Percentiles rank a stretch among this genome's conserved stretches.
These are phyloP conservation scores for Pharnaceum exiguum DNA, from an alignment of 148 eudicot genomes.

Conservation along the genomic window DNA sequence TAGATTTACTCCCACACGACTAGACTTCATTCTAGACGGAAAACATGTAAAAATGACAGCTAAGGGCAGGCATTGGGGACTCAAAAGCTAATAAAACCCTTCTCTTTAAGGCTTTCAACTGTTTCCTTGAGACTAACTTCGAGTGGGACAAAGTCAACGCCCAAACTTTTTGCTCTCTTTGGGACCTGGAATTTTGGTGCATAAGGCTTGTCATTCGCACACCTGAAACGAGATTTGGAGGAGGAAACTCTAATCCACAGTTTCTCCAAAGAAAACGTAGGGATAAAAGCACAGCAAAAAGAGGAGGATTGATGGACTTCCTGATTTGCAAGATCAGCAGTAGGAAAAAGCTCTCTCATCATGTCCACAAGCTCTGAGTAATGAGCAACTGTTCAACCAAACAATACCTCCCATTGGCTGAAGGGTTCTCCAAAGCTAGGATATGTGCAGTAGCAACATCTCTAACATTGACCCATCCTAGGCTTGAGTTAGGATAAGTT, in stretches of 20 bases:
- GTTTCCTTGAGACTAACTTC: conserved; percentile 51
- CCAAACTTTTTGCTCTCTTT: conserved; percentile 43
- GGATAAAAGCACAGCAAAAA: not conserved
- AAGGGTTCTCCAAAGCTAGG: conserved; percentile 36
- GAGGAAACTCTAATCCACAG: not conserved
- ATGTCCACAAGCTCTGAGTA: conserved; percentile 29
- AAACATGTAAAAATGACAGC: not conserved
- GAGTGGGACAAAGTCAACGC: conserved; percentile 50
- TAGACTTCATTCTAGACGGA: conserved; percentile 1
- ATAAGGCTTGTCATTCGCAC: conserved; percentile 43
- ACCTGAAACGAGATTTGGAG: conserved; percentile 32
- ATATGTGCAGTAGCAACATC: conserved; percentile 48
- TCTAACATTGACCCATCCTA: conserved; percentile 41
- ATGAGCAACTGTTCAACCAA: conserved; percentile 41
- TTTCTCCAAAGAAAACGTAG: no score
- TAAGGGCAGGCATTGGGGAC: not conserved
- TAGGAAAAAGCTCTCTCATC: conserved; percentile 37
- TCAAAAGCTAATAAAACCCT: conserved; percentile 31
- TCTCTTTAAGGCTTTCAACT: conserved; percentile 59
- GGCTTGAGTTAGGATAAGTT: conserved; percentile 26
- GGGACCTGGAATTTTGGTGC: conserved; percentile 35
- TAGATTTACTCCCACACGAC: no score
- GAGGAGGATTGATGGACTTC: conserved; percentile 19
- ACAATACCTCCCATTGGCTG: conserved; percentile 39
- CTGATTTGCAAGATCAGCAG: conserved; percentile 41